Evolutionary conservation across 2,329 filamentous ascomycete species (phyloP), one percentile per base, ranked within the genome.

Genomic region (Verticillium klebahnii): DNA sequence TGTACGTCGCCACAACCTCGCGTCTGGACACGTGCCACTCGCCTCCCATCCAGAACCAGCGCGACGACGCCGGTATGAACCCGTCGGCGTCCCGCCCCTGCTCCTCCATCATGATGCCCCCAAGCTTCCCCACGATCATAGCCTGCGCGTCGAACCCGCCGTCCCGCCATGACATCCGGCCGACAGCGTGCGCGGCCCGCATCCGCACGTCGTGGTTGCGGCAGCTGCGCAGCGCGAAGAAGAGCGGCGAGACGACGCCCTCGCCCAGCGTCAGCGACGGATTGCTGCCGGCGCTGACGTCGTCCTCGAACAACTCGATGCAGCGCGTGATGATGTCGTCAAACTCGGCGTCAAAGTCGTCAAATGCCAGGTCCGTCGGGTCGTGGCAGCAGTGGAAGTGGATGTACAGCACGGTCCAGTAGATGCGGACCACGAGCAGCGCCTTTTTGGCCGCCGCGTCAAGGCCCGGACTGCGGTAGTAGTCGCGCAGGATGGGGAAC

Each of bases 51-150:
- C 65, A 67, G 4, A 60, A 34, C 67, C 67, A 68, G 7, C 66
- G 36, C 15, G 61, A 40, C 36, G 58, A 62, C 3, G 62, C 11
- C 40, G 64, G 62, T 8, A 67, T 57, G 54, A 60, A 34, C 15
- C 64, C 67, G 12, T 62, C 50, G 0, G 25, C 62, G 19, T 64
- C 60, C 58, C 65, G 62, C 9, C 62, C 64, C 31, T 50, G 40
- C 60, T 68, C 66, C 40, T 68, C 66, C 32, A 68, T 58, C 56
- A 66, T 50, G 25, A 67, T 61, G 9, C 54, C 62, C 2, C 65
- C 66, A 4, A 64, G 52, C 58, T 65, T 64, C 19, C 61, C 64
- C 14, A 60, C 56, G 3, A 64, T 56, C 60, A 64, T 23, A 8
- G 40, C 45, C 19, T 50, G 45, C 45, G 45, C 19, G 17, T 60